phyloP scores from a whole-genome alignment of 2,329 filamentous ascomycete genomes.

The Phialemoniopsis sp. region DNA sequence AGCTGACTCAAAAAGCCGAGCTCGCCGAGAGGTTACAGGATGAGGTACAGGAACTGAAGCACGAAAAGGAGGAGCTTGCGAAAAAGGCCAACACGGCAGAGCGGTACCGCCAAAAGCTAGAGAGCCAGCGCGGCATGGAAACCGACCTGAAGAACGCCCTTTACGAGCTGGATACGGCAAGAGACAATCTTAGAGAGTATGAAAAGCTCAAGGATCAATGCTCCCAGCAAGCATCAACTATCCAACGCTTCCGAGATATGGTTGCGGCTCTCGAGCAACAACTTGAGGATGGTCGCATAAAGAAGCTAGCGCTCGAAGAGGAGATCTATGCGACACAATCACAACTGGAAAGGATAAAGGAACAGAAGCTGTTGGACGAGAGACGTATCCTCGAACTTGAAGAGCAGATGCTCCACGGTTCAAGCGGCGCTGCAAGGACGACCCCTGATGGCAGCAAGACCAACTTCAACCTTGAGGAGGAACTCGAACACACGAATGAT shows the following conservation, averaged over 20 bases:
- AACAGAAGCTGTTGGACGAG: slow-evolving; percentile 43
- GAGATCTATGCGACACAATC: slow-evolving; percentile 40
- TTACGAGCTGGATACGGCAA: slow-evolving; percentile 49
- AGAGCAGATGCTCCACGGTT: slow-evolving; percentile 45
- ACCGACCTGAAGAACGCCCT: slow-evolving; percentile 52
- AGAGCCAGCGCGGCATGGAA: slow-evolving; percentile 49
- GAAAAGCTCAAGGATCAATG: slow-evolving; percentile 26
- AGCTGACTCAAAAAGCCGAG: slow-evolving; percentile 39
- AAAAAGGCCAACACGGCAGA: slow-evolving; percentile 62
- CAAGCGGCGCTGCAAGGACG: slow-evolving; percentile 18
- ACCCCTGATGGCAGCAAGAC: slow-evolving; percentile 20
- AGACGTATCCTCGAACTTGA: slow-evolving; percentile 54
- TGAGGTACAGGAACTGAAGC: slow-evolving; percentile 54
- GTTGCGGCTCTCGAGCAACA: slow-evolving; percentile 21
- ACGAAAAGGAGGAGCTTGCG: slow-evolving; percentile 52
- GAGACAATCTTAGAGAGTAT: slow-evolving; percentile 35
- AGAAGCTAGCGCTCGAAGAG: slow-evolving; percentile 33
- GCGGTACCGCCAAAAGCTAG: slow-evolving; percentile 59
- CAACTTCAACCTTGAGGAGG: slow-evolving; percentile 52
- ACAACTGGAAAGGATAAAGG: slow-evolving; percentile 29
- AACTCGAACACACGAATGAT: slow-evolving; percentile 47
- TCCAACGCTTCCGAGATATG: slow-evolving; percentile 17
- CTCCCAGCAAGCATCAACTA: slow-evolving; percentile 14
- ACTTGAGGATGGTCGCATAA: slow-evolving; percentile 37
- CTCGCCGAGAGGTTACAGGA: slow-evolving; percentile 51